These are phyloP conservation scores for Neurospora tetrasperma DNA, from an alignment of 495 filamentous ascomycete species.

Conservation along the genomic window DNA sequence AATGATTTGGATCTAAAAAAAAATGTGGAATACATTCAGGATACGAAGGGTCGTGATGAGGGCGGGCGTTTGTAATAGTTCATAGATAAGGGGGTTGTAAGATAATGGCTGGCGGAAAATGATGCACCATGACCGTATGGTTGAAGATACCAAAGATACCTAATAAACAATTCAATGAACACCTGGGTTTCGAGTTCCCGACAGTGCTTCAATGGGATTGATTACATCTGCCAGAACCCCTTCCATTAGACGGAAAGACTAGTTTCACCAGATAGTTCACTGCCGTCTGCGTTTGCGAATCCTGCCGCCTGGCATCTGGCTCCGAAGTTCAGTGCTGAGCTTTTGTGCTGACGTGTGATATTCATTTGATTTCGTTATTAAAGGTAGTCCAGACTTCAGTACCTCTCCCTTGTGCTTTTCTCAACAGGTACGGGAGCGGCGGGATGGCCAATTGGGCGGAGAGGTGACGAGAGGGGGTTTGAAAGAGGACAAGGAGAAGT, in stretches of 20 bases:
- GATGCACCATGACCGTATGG: not conserved
- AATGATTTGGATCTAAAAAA: not conserved
- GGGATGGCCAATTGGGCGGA: too few relatives aligned
- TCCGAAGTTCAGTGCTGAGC: slow-evolving; percentile 62
- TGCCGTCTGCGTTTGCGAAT: slow-evolving; percentile 54
- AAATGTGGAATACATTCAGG: not conserved
- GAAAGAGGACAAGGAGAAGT: too few relatives aligned
- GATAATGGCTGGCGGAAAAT: not conserved
- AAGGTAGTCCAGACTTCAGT: slow-evolving; percentile 32
- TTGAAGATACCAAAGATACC: not conserved
- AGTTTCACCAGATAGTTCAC: slow-evolving; percentile 42
- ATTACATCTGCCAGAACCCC: not conserved
- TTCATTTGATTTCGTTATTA: slow-evolving; percentile 27
- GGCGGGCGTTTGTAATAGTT: not conserved
- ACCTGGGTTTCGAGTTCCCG: not conserved
- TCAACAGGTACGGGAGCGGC: too few relatives aligned
- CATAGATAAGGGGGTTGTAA: not conserved
- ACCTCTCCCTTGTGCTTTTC: slow-evolving; percentile 24
- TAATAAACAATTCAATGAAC: not conserved
- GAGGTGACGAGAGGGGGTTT: too few relatives aligned
- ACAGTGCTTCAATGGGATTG: not conserved
- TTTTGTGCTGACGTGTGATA: slow-evolving; percentile 53
- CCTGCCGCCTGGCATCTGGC: slow-evolving; percentile 52
- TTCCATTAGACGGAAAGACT: not conserved
- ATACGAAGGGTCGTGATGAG: not conserved